These are phyloP conservation scores for Echria macrotheca DNA, from an alignment of 495 filamentous ascomycete species.

Conservation along the genomic window DNA sequence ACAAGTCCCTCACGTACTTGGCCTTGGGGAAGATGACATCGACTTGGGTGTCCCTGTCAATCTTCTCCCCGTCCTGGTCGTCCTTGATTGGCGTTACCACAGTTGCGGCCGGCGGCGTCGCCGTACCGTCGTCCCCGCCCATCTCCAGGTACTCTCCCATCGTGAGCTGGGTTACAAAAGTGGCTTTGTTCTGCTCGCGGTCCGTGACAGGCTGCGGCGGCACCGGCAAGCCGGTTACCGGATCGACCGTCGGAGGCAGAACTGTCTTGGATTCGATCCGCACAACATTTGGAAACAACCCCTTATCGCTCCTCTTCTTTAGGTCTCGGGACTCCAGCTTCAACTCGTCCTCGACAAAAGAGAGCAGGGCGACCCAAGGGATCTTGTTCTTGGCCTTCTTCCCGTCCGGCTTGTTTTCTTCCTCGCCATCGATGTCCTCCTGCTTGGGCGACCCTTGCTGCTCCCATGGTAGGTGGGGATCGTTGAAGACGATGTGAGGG, in stretches of 20 bases:
- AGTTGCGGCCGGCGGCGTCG: neutral
- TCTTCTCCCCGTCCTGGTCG: constrained; percentile 2
- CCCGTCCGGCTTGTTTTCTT: too few relatives aligned
- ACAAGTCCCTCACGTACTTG: constrained; percentile 23
- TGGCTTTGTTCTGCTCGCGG: constrained; percentile 7
- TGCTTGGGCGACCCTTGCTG: constrained; percentile 3
- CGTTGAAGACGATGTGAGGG: constrained; percentile 47
- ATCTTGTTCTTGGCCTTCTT: constrained; percentile 24
- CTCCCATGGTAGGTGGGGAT: constrained; percentile 47
- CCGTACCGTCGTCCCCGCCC: neutral
- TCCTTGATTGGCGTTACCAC: constrained; percentile 13
- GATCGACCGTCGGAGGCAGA: too few relatives aligned
- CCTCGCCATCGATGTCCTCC: constrained; percentile 5
- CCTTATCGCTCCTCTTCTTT: neutral
- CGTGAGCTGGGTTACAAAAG: constrained; percentile 11
- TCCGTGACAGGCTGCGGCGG: neutral
- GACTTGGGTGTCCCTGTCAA: constrained; percentile 1
- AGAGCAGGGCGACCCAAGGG: constrained; percentile 37
- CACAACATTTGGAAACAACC: neutral
- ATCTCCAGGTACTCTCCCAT: neutral
- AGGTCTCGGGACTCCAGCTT: neutral
- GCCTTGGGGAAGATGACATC: constrained; percentile 24
- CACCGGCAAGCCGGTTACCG: neutral
- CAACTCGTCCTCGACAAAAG: constrained; percentile 31
- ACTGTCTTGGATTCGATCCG: neutral